Evolutionary conservation across 2,329 filamentous ascomycete genomes (phyloP).

Genomic region (Penicillium expansum): DNA sequence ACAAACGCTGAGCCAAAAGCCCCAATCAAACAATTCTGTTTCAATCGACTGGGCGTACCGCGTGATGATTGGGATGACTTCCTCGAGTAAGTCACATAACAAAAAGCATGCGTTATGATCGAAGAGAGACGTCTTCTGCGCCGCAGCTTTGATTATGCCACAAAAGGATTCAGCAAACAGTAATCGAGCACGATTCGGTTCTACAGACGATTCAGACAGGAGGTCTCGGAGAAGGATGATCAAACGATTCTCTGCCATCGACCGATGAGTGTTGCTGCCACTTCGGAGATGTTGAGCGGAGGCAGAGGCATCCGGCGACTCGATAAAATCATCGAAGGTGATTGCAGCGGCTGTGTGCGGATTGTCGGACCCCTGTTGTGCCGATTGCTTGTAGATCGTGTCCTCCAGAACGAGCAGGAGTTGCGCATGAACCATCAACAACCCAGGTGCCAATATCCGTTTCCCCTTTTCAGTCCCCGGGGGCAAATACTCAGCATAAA

Average conservation of each 20-base stretch:
- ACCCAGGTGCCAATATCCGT: constrained; percentile 67
- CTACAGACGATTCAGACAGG: constrained; percentile 60
- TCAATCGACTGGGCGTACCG: constrained; percentile 55
- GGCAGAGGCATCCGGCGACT: constrained; percentile 64
- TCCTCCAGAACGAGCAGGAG: constrained; percentile 75
- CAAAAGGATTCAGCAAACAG: constrained; percentile 76
- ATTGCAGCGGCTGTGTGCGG: constrained; percentile 51
- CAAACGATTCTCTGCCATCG: constrained; percentile 85
- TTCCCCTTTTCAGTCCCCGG: constrained; percentile 52
- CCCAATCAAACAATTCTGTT: constrained; percentile 54
- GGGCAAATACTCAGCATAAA: constrained; percentile 71
- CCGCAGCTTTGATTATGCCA: constrained; percentile 68
- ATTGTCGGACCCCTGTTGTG: constrained; percentile 46
- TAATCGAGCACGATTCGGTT: constrained; percentile 56
- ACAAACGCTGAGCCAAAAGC: constrained; percentile 81
- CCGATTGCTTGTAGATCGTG: constrained; percentile 72
- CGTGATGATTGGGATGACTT: constrained; percentile 66
- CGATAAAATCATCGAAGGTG: constrained; percentile 66
- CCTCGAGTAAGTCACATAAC: constrained; percentile 87
- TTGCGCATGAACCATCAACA: constrained; percentile 79
- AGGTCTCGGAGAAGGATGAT: constrained; percentile 80
- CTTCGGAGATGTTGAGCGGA: constrained; percentile 62
- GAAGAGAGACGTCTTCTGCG: constrained; percentile 73
- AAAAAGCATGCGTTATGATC: constrained; percentile 83
- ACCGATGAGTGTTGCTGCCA: constrained; percentile 65